Base-by-base conservation (phyloP, 2,329 filamentous ascomycete genomes). In the Aspergillus tubingensis region DNA sequence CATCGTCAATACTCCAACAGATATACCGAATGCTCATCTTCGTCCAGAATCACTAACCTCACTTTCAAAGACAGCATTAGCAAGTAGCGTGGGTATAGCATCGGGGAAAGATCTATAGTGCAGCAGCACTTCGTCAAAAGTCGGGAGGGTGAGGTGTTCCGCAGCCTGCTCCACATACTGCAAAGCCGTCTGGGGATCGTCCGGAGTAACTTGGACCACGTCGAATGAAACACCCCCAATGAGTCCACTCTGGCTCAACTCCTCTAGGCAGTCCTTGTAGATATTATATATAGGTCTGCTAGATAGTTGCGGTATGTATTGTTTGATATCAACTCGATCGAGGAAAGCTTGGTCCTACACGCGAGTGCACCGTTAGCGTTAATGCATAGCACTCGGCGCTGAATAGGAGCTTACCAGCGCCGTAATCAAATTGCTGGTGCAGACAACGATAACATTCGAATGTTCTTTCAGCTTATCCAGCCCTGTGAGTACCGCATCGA, bases 401-500 rank as follows among this genome's bases (percentile, higher is more conserved):
- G 4, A 36, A 10, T 15, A 32, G 47, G 4, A 38, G 11, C 72
- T 65, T 63, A 76, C 76, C 64, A 83, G 72, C 8, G 76, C 77
- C 11, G 68, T 70, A 13, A 80, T 69, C 8, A 83, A 67, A 57
- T 84, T 84, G 68, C 78, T 83, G 0, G 82, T 83, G 66, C 80
- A 83, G 32, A 83, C 69, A 6, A 82, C 73, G 25, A 83, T 65
- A 21, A 84, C 74, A 60, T 84, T 83, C 0, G 73, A 68, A 23
- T 76, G 68, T 27, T 71, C 62, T 23, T 77, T 72, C 1, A 83
- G 62, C 4, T 75, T 74, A 63, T 84, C 82, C 15, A 84, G 73
- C 0, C 76, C 79, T 8, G 77, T 81, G 0, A 84, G 75, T 0
- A 84, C 70, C 55, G 82, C 78, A 60, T 83, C 83, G 0, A 82